Evolutionary conservation across 1,284 basidiomycete species (phyloP), one percentile per base, ranked within the genome.

Genomic region (Sanghuangporus sanghuang): DNA sequence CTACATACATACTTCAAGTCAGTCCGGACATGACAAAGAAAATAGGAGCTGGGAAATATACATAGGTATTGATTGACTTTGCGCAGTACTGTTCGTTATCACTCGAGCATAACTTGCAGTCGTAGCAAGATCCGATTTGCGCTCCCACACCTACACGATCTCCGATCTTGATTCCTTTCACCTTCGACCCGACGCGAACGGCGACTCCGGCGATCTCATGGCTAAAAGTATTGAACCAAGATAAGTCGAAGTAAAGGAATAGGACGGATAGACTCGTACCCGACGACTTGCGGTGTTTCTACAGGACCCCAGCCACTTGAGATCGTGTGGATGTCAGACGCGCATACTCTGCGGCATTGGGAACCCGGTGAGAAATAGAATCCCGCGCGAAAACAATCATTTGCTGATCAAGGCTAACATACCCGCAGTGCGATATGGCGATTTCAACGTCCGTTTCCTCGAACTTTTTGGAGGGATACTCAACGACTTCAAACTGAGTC

Each of bases 81-180:
- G 71, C 74, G 68, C 79, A 80, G 66, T 86, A 84, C 67, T 82
- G 80, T 72, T 87, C 85, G 67, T 81, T 81, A 67, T 80, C 80
- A 27, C 71, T 71, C 62, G 79, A 80, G 76, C 86, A 89, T 53
- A 79, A 76, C 12, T 75, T 71, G 71, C 86, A 88, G 38, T 78
- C 64, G 64, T 79, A 71, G 73, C 85, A 87, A 12, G 79, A 77
- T 57, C 74, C 77, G 44, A 86, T 78, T 71, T 84, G 81, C 2
- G 86, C 85, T 21, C 87, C 86, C 16, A 88, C 85, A 61, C 86
- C 86, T 64, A 82, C 86, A n/a, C 84, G 76, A 70, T 88, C 82
- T 57, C 86, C 86, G 50, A 83, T 77, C 69, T 85, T 85, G 75
- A 87, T 79, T 60, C 76, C 79, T 18, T 53, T 79, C 58, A 87